Evolutionary conservation across 2,329 filamentous ascomycete genomes (phyloP), one percentile per base, ranked within the genome.

Genomic region (Chaetomiaceae sp.): DNA sequence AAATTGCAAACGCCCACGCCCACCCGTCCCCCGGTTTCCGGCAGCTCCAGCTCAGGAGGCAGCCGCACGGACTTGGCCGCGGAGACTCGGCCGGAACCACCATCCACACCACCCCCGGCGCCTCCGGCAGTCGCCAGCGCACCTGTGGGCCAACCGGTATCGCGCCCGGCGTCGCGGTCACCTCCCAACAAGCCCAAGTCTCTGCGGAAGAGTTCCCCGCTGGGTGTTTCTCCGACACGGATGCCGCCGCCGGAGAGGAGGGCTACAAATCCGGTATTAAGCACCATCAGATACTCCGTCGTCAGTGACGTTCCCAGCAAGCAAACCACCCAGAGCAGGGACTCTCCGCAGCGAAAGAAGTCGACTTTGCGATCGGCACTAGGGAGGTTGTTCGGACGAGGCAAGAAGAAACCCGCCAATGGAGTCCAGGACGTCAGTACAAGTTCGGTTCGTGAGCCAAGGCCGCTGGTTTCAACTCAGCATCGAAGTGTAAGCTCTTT

Each of bases 331-430:
- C 62, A 64, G 19, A 68, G 63, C 45, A 60, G 62, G 23, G 66
- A 60, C 39, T 60, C 61, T 20, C 76, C 77, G 2, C 71, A 75
- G 45, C 67, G 78, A 53, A 83, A 82, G 57, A 82, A 78, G 62
- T 82, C 80, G 1, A 77, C 75, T 0, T 64, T 85, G 44, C 76
- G 76, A 46, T 71, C 72, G 16, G 78, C 79, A 0, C 62, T 85
- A 40, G 74, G 77, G 43, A 79, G 72, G 55, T 65, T 85, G 9
- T 83, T 85, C 63, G 76, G 79, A 13, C 75, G 78, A 53, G 78
- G 74, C 53, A 79, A 73, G 55, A 79, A 77, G 65, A 81, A 77
- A 65, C 63, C 40, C 27, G 31, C 58, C 35, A 54, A 31, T 20
- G 65, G 61, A 57, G 34, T 13, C 19, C 49, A 51, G n/a, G 38